Base-by-base conservation (phyloP, 768 basidiomycete genomes). In the Calocybe cyanea region DNA sequence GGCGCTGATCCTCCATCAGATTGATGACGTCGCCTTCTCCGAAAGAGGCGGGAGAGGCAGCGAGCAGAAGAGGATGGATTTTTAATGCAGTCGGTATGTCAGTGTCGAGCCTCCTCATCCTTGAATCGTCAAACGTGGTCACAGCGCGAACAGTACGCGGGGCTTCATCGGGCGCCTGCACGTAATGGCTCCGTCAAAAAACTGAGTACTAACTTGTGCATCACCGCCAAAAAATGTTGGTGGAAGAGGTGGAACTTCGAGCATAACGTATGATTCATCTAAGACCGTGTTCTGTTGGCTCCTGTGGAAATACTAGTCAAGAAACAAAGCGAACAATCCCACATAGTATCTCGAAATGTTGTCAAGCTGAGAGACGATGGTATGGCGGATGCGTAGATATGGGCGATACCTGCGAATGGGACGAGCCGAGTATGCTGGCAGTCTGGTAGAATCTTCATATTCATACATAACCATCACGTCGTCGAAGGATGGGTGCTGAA, bases 211-310 rank as follows among this genome's bases (percentile, higher is more conserved):
- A n/a, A n/a, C n/a, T n/a, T n/a, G n/a, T n/a, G 31, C 15, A 17
- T 14, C 11, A 5, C 9, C 9, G 15, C 9, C 7, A 20, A 20
- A 41, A 19, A 11, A 17, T 6, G 18, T 24, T 19, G 21, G 8
- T 23, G 40, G 15, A 4, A 25, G 28, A 3, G 36, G 47, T 3
- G 59, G 57, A 18, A 57, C 59, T 13, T 48, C 50, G 4, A 64
- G 38, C 3, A 37, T 15, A 9, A 57, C 38, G 2, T 41, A 39
- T 24, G 53, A 53, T 5, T 62, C 59, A 33, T 62, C 60, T 18
- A 50, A 62, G 18, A 62, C 50, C 1, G 63, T 62, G 33, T 62
- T 57, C 63, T 64, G 39, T 19, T 1, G 39, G 24, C 21, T 7
- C 43, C 10, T 8, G 19, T 23, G n/a, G 25, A 17, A 13, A n/a